phyloP scores from a whole-genome alignment of 2,329 filamentous ascomycete genomes.

The Penicillium sp. region DNA sequence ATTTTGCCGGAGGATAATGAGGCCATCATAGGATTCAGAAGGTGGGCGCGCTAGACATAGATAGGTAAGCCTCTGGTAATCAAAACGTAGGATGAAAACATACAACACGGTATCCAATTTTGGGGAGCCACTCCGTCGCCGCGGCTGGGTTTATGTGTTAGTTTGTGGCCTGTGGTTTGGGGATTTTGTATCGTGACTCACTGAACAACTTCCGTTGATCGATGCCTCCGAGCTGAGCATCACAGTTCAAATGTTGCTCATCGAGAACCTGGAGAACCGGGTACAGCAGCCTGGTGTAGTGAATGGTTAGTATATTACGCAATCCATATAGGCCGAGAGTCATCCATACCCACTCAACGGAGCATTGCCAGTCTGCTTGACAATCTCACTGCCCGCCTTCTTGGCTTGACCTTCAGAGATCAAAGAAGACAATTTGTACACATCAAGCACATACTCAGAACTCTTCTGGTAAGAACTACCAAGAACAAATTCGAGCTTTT shows the following conservation, averaged over 20 bases:
- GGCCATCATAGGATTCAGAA: conserved; percentile 87
- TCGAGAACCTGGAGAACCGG: conserved; percentile 87
- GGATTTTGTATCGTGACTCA: too few relatives aligned
- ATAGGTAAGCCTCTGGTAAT: neutral
- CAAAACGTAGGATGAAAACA: neutral
- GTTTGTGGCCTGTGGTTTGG: too few relatives aligned
- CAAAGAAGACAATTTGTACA: conserved; percentile 68
- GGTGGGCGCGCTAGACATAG: conserved; percentile 53
- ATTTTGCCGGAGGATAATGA: conserved; percentile 83
- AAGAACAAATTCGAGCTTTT: conserved; percentile 77
- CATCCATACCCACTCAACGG: neutral
- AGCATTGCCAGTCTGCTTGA: conserved; percentile 83
- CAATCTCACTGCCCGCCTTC: conserved; percentile 87
- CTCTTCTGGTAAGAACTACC: conserved; percentile 74
- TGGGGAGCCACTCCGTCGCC: conserved; percentile 80
- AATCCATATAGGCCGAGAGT: neutral
- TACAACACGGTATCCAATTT: conserved; percentile 71
- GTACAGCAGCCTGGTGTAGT: conserved; percentile 38
- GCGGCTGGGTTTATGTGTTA: conserved; percentile 33
- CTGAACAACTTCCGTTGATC: conserved; percentile 31
- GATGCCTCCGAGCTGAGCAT: conserved; percentile 78
- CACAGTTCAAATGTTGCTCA: conserved; percentile 82
- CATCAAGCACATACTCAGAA: conserved; percentile 77
- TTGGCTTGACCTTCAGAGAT: conserved; percentile 70
- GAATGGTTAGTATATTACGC: conserved; percentile 37